A percentile compares a stretch with the other conserved stretches of the same genome.
Conservation (phyloP, 2,329 filamentous ascomycete species). For the Botrytis fragariae region DNA sequence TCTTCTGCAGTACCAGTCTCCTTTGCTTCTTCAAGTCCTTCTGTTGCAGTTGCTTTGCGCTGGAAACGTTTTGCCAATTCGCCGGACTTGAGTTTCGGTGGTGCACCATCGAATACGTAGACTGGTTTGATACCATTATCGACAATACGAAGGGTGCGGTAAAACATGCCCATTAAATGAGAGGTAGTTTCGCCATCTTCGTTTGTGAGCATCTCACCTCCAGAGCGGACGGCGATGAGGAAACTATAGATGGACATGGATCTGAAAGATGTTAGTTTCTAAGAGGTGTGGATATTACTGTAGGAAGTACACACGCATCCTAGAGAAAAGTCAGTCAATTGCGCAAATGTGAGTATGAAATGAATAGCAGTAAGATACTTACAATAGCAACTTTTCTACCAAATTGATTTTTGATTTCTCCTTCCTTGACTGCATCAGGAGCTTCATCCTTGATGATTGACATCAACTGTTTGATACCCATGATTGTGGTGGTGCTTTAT, state of each 20-base stretch:
- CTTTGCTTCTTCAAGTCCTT: conserved; percentile 90
- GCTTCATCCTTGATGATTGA: conserved; percentile 86
- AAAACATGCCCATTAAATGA: conserved; percentile 99
- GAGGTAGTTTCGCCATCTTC: conserved; percentile 96
- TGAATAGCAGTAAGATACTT: conserved; percentile 42
- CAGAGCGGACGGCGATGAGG: conserved; percentile 93
- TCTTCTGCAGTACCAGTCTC: conserved; percentile 96
- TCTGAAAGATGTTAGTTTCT: conserved; percentile 43
- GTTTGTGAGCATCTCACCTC: conserved; percentile 93
- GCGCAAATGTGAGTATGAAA: not conserved
- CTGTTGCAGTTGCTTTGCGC: conserved; percentile 87
- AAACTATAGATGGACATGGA: conserved; percentile 99
- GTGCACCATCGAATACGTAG: conserved; percentile 96
- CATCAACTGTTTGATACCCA: conserved; percentile 72
- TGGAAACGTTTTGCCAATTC: conserved; percentile 95
- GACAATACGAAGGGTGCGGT: conserved; percentile 95
- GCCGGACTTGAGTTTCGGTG: conserved; percentile 95
- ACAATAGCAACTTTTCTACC: conserved; percentile 97
- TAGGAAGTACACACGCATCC: conserved; percentile 53
- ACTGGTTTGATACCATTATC: conserved; percentile 98
- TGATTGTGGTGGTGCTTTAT: conserved; percentile 39
- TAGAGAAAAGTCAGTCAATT: conserved; percentile 36
- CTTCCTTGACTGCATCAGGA: conserved; percentile 91
- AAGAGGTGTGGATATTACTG: not conserved
- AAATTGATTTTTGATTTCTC: conserved; percentile 98